Evolutionary conservation across 805 yeast species (phyloP).

Genomic region (Candida methanosorbosa): DNA sequence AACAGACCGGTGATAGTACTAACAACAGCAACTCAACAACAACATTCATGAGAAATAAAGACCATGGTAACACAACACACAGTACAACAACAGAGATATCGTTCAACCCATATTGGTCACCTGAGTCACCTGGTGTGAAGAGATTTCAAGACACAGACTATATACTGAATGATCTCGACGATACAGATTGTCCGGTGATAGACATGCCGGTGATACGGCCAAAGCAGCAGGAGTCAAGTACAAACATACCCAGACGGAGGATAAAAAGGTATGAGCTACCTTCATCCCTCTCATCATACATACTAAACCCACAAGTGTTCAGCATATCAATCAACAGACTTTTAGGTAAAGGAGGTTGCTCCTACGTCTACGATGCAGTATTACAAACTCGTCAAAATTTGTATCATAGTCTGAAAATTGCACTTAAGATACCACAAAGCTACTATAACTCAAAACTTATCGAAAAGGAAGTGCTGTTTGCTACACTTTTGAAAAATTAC

Average conservation of each 20-base stretch:
- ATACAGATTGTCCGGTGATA: background rate
- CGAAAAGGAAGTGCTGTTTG: slow-evolving; percentile 18
- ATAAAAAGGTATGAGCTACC: background rate
- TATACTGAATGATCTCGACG: background rate
- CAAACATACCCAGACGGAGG: background rate
- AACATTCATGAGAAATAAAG: too few relatives aligned
- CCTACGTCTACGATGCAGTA: background rate
- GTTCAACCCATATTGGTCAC: background rate
- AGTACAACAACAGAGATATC: too few relatives aligned
- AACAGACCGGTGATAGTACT: too few relatives aligned
- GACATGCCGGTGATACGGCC: background rate
- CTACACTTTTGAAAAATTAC: slow-evolving; percentile 8
- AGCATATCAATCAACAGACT: background rate
- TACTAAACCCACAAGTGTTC: background rate
- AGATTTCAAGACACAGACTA: background rate
- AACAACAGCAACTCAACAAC: too few relatives aligned
- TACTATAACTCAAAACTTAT: slow-evolving; percentile 15
- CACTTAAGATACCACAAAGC: slow-evolving; percentile 22
- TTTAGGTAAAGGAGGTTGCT: background rate
- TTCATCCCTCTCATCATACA: background rate
- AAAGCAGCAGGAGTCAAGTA: background rate
- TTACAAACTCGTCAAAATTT: slow-evolving; percentile 4
- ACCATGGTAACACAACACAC: too few relatives aligned
- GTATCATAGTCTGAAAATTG: slow-evolving; percentile 7
- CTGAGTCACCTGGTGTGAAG: background rate